phyloP scores from a whole-genome alignment of 768 basidiomycete genomes.

The Naganishia randhawae region DNA sequence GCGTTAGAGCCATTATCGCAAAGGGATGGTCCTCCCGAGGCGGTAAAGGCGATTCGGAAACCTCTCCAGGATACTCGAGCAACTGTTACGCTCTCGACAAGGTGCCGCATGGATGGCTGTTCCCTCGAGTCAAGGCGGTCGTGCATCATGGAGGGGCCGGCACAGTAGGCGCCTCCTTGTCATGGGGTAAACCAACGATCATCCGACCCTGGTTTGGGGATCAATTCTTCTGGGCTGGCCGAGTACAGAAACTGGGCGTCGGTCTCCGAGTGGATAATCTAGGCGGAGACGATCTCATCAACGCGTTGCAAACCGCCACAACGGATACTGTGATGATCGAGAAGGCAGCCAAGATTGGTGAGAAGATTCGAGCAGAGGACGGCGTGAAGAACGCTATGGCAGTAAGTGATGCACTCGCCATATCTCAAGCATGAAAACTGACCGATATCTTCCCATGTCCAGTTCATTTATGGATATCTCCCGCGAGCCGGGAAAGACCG shows the following conservation, averaged over 20 bases:
- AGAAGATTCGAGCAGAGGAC: slow-evolving; percentile 53
- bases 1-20: slow-evolving; percentile 64
- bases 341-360: slow-evolving; percentile 57
- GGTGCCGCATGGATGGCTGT: slow-evolving; percentile 60
- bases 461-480: slow-evolving; percentile 28
- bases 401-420: neutral
- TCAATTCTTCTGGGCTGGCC: slow-evolving; percentile 52
- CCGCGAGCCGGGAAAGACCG: slow-evolving; percentile 27
- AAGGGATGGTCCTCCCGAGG: slow-evolving; percentile 65
- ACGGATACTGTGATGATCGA: slow-evolving; percentile 62
- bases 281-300: slow-evolving; percentile 55
- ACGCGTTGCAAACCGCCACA: slow-evolving; percentile 61
- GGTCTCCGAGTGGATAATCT: slow-evolving; percentile 58
- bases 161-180: slow-evolving; percentile 64
- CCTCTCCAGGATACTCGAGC: slow-evolving; percentile 55
- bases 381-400: slow-evolving; percentile 25
- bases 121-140: slow-evolving; percentile 58
- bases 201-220: slow-evolving; percentile 69
- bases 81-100: slow-evolving; percentile 57
- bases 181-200: slow-evolving; percentile 63
- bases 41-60: slow-evolving; percentile 50
- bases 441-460: neutral
- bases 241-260: slow-evolving; percentile 64
- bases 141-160: slow-evolving; percentile 70
- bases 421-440: neutral